These are phyloP conservation scores for Trametes villosa DNA, from an alignment of 768 basidiomycete species.

Conservation along the genomic window DNA sequence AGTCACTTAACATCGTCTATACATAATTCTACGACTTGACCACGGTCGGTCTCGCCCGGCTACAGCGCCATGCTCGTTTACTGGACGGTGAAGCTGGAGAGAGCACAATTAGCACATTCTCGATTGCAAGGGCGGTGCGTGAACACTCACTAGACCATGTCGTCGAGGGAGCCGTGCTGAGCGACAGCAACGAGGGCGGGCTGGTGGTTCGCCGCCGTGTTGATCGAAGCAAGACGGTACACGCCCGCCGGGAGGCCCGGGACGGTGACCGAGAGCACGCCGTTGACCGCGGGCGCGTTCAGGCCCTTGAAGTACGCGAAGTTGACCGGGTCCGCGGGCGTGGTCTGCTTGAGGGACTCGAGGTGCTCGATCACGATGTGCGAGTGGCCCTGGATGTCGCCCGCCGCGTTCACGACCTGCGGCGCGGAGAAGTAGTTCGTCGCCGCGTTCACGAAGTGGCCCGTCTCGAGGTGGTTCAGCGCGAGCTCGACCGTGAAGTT, in stretches of 20 bases:
- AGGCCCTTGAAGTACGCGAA: constrained; percentile 72
- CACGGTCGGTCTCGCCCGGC: background rate
- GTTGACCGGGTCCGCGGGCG: constrained; percentile 48
- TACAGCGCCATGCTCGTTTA: background rate
- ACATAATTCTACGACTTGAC: too few relatives aligned
- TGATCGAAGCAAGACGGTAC: constrained; percentile 49
- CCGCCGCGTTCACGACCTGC: constrained; percentile 48
- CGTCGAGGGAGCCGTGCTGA: constrained; percentile 48
- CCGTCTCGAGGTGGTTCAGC: constrained; percentile 52
- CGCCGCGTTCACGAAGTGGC: constrained; percentile 61
- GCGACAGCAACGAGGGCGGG: constrained; percentile 45
- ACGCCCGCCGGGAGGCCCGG: constrained; percentile 44
- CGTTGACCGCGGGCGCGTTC: constrained; percentile 48
- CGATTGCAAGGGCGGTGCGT: background rate
- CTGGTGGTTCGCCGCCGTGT: constrained; percentile 50
- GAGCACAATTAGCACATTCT: background rate
- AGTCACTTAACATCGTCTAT: too few relatives aligned
- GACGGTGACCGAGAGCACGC: constrained; percentile 44
- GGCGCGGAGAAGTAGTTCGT: constrained; percentile 60
- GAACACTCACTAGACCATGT: constrained; percentile 41
- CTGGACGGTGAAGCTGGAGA: constrained; percentile 19
- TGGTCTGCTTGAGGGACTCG: constrained; percentile 44
- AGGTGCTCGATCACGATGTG: constrained; percentile 60
- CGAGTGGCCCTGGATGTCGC: constrained; percentile 54
- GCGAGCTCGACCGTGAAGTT: constrained; percentile 59